phyloP scores from a whole-genome alignment of 2,329 filamentous ascomycete genomes.

The Aspergillus pseudonomiae region DNA sequence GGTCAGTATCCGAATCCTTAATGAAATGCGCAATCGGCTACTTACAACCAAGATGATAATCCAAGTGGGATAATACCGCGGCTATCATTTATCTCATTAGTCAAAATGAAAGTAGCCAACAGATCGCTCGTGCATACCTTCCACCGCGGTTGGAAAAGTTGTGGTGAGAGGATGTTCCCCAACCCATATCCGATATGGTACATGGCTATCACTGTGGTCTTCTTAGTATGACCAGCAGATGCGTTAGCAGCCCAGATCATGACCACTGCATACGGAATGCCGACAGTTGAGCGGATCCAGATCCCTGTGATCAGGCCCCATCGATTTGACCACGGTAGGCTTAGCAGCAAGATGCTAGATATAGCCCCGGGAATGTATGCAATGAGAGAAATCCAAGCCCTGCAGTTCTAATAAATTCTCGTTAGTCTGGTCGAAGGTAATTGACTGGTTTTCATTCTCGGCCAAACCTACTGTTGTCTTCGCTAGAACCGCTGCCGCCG shows the following conservation, averaged over 20 bases:
- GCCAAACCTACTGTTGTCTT: conserved; percentile 32
- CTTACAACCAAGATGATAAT: not conserved
- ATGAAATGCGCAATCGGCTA: not conserved
- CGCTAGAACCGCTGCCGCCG: conserved; percentile 33
- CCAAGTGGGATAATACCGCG: not conserved
- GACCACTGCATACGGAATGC: conserved; percentile 43
- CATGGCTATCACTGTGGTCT: conserved; percentile 37
- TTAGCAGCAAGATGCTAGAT: conserved; percentile 40
- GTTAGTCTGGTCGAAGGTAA: not conserved
- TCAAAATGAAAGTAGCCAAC: not conserved
- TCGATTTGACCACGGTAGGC: conserved; percentile 42
- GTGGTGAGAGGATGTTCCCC: conserved; percentile 49
- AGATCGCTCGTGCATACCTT: conserved; percentile 21
- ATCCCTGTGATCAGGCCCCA: conserved; percentile 42
- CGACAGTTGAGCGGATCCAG: conserved; percentile 42
- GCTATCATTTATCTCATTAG: not conserved
- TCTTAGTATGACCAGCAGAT: conserved; percentile 48
- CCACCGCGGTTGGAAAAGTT: conserved; percentile 43
- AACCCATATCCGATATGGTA: conserved; percentile 41
- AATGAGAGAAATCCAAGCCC: conserved; percentile 22
- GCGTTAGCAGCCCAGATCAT: conserved; percentile 46
- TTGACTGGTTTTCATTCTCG: not conserved
- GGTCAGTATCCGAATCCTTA: not conserved
- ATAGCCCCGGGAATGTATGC: conserved; percentile 41
- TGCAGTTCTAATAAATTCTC: not conserved